Base-by-base conservation (phyloP, 169 alveolate species). In the Plasmodium ovale region DNA sequence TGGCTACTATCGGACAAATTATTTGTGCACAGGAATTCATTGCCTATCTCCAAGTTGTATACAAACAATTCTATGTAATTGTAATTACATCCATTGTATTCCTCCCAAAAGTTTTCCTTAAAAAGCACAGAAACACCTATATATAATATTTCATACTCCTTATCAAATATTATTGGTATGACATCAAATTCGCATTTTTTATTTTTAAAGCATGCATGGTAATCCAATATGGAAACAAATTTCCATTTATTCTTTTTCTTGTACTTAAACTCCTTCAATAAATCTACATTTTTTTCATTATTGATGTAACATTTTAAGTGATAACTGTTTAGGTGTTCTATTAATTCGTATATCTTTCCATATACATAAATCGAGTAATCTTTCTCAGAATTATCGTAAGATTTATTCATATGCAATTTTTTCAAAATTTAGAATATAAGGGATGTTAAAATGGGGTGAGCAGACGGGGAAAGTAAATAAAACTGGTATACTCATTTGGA, bases 231-330 rank as follows among this genome's bases (percentile, higher is more conserved):
- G 19, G 85, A 64, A 9, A 82, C 42, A 42, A 82, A 82, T 3
- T 42, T 33, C 5, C 56, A 3, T 58, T 47, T 65, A 49, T 65
- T 82, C 47, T 39, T 82, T 29, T 42, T 82, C 84, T 67, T 47
- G 35, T 82, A 82, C 44, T 82, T 82, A 44, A 82, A 82, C 29
- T 82, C 90, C 31, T 82, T 68, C 31, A 39, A 82, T 25, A 82
- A 31, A 53, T 82, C 60, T 82, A 82, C 59, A 29, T 82, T 67
- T n/a, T 82, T 82, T 58, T 82, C 90, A 82, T 82, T 82, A 16
- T 82, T 82, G 10, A 82, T 67, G 65, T 65, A 82, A 59, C 65
- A 82, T 67, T 67, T 49, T 65, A 65, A 29, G n/a, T 82, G 27
- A 56, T 82, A 53, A n/a, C 51, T 82, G 35, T 82, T 82, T 39